These are phyloP conservation scores for Knoxdaviesia capensis DNA, from an alignment of 2,329 filamentous ascomycete genomes.

Conservation along the genomic window DNA sequence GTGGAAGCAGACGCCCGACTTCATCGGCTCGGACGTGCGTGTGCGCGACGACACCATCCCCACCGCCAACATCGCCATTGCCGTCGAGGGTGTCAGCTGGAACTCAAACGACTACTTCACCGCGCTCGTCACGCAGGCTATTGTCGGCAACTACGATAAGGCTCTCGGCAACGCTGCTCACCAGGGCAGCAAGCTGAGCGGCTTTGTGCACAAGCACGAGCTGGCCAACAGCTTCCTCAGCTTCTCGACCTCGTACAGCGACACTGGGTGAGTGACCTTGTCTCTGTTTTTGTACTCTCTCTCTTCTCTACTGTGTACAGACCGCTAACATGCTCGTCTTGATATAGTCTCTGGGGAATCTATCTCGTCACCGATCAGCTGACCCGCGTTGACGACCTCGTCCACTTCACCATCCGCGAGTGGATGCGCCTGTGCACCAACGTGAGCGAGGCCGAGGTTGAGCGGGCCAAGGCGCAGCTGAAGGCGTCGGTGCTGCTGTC, in stretches of 20 bases:
- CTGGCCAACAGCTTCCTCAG: conserved; percentile 99
- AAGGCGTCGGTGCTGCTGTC: conserved; percentile 96
- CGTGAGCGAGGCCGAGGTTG: conserved; percentile 76
- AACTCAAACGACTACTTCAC: conserved; percentile 99
- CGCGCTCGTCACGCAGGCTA: conserved; percentile 89
- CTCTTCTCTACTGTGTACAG: too few relatives aligned
- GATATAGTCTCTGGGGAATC: conserved; percentile 85
- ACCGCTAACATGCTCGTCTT: neutral
- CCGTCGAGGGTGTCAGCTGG: conserved; percentile 99
- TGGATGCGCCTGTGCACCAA: conserved; percentile 87
- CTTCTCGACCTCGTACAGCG: conserved; percentile 98
- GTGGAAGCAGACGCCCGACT: conserved; percentile 79
- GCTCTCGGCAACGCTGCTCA: conserved; percentile 94
- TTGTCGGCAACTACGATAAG: conserved; percentile 99
- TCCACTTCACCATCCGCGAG: conserved; percentile 96
- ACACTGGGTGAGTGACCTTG: conserved; percentile 60
- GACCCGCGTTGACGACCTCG: conserved; percentile 76
- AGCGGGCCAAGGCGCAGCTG: conserved; percentile 97
- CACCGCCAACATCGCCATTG: conserved; percentile 93
- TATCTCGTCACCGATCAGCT: conserved; percentile 89
- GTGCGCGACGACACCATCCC: conserved; percentile 91
- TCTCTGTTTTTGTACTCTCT: neutral
- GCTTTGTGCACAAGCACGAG: conserved; percentile 81
- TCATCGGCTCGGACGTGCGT: conserved; percentile 88
- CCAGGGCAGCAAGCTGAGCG: conserved; percentile 95